Conservation (phyloP, 1,284 basidiomycete species). For the Marasmius tenuissimus region DNA sequence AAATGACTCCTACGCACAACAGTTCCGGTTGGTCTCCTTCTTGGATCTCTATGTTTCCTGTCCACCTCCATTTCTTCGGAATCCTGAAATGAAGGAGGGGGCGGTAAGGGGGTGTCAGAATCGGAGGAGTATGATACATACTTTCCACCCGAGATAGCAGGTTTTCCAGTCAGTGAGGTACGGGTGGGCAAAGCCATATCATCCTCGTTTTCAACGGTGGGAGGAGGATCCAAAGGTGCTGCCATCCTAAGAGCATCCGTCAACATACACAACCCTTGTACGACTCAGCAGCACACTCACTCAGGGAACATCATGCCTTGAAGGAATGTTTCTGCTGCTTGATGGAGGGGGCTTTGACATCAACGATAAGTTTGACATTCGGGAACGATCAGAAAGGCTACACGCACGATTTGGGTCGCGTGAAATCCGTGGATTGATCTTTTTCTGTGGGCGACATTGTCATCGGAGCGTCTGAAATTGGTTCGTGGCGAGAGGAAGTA, state of each 20-base stretch:
- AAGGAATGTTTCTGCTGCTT: not conserved
- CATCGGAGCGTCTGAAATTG: not conserved
- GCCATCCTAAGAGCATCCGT: not conserved
- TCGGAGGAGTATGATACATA: not conserved
- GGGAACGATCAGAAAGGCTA: not conserved
- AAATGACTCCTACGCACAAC: constrained; percentile 2
- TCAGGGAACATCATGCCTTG: not conserved
- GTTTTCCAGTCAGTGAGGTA: not conserved
- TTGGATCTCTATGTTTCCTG: constrained; percentile 4
- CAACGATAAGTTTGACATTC: not conserved
- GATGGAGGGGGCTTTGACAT: not conserved
- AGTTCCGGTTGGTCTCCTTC: not conserved
- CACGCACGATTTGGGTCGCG: not conserved
- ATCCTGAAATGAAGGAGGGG: not conserved
- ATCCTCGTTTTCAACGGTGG: not conserved
- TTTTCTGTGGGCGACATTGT: not conserved
- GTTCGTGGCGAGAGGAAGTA: not conserved
- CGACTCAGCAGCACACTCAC: not conserved
- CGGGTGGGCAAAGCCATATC: not conserved
- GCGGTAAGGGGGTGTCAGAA: not conserved
- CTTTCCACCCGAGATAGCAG: not conserved
- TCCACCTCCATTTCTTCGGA: constrained; percentile 8
- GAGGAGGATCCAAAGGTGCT: not conserved
- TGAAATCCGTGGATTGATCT: not conserved
- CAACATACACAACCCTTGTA: too few species aligned